These are phyloP conservation scores for Ormosia semicastrata DNA, from an alignment of 306 rosid species.

Conservation along the genomic window DNA sequence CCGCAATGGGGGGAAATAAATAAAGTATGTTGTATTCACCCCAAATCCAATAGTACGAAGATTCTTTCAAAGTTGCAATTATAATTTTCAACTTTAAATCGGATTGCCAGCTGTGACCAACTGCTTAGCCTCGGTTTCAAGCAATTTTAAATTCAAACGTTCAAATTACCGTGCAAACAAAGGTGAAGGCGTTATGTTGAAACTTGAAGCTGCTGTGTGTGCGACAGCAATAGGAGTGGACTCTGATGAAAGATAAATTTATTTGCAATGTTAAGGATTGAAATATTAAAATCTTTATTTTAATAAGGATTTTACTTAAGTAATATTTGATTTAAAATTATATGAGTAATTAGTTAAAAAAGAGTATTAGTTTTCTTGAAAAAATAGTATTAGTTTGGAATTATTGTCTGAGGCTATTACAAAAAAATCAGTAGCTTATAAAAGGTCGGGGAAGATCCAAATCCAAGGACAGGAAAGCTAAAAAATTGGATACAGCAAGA, in stretches of 20 bases:
- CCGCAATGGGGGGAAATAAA: background rate
- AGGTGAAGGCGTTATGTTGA: background rate
- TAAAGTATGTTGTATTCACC: background rate
- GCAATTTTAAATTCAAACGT: slow-evolving; percentile 11
- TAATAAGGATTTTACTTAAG: no score
- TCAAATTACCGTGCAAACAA: background rate
- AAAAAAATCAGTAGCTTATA: background rate
- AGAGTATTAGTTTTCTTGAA: no score
- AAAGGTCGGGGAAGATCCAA: background rate
- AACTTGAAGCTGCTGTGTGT: background rate
- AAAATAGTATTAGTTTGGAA: background rate
- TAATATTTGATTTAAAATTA: no score
- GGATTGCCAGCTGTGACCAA: slow-evolving; percentile 29
- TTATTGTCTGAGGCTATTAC: background rate
- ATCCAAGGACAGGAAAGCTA: background rate
- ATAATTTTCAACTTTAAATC: background rate
- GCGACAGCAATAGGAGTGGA: no score
- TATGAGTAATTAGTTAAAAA: no score
- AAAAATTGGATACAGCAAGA: slow-evolving; percentile 6
- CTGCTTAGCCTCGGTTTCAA: background rate
- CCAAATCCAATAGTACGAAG: background rate
- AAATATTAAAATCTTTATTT: no score
- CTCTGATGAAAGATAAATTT: no score
- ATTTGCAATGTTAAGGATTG: no score
- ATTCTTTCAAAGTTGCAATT: background rate